phyloP scores from a whole-genome alignment of 176 grass and related monocot species.

The Typha latifolia region DNA sequence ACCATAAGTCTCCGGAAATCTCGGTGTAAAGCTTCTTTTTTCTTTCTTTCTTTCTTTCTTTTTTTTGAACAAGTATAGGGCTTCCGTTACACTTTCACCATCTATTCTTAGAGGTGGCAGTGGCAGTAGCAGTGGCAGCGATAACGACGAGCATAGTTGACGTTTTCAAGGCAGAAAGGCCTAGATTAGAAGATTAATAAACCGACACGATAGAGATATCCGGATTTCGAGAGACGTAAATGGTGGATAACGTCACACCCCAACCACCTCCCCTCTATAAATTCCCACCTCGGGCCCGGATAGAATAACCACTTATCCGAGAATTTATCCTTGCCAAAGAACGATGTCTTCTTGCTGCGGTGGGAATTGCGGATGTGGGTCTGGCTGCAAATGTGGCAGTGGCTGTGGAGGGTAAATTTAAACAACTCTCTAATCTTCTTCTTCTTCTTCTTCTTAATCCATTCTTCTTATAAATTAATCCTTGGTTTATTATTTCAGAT shows the following conservation, averaged over 20 bases:
- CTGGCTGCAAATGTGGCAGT: constrained; percentile 59
- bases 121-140: too few species aligned
- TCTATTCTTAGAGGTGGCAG: background rate
- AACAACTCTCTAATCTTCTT: background rate
- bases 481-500: constrained; percentile 12
- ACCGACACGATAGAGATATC: background rate
- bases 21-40: too few species aligned
- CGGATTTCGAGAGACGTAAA: background rate
- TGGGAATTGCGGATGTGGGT: constrained; percentile 85
- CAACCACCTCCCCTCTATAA: background rate
- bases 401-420: constrained; percentile 65
- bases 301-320: background rate
- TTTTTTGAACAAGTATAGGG: background rate
- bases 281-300: background rate
- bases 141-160: background rate
- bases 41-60: too few species aligned
- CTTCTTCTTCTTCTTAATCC: background rate
- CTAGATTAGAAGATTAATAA: background rate
- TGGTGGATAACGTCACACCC: background rate
- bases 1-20: too few species aligned
- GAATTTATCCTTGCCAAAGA: background rate
- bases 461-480: too few species aligned
- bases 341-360: constrained; percentile 90
- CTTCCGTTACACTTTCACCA: background rate
- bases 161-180: background rate